Evolutionary conservation across 495 filamentous ascomycete species (phyloP).

Genomic region (Endocarpon pusillum): DNA sequence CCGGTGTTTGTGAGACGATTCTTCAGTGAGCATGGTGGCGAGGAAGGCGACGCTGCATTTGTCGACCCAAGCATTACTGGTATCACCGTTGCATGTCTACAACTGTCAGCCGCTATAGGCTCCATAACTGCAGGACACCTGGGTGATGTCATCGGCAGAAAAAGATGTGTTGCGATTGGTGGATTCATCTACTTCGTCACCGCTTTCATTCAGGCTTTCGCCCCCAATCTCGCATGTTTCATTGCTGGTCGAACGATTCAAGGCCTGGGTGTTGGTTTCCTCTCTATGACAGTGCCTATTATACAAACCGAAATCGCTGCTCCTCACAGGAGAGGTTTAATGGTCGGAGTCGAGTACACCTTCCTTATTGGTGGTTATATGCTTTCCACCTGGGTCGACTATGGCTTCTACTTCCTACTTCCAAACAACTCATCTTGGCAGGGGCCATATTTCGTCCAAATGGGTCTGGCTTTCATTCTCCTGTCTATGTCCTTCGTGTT

Average conservation of each 20-base stretch:
- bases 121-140: constrained; percentile 14
- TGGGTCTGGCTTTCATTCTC: constrained; percentile 14
- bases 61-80: constrained; percentile 18
- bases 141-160: constrained; percentile 17
- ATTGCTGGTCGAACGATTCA: constrained; percentile 16
- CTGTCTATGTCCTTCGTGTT: constrained; percentile 14
- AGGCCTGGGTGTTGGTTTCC: constrained; percentile 15
- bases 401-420: constrained; percentile 17
- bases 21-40: constrained; percentile 16
- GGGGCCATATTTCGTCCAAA: constrained; percentile 17
- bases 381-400: constrained; percentile 18
- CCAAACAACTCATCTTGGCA: constrained; percentile 14
- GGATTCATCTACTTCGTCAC: constrained; percentile 20
- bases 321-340: constrained; percentile 13
- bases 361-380: constrained; percentile 17
- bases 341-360: constrained; percentile 19
- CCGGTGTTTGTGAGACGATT: constrained; percentile 15
- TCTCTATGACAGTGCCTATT: constrained; percentile 18
- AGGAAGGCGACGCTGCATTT: constrained; percentile 8
- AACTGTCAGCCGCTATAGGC: constrained; percentile 14
- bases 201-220: constrained; percentile 17
- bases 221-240: constrained; percentile 14
- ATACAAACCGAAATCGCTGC: constrained; percentile 17
- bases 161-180: constrained; percentile 17
- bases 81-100: constrained; percentile 16